Evolutionary conservation across 305 asterid genomes (phyloP).

Genomic region (Fraxinus nigra): DNA sequence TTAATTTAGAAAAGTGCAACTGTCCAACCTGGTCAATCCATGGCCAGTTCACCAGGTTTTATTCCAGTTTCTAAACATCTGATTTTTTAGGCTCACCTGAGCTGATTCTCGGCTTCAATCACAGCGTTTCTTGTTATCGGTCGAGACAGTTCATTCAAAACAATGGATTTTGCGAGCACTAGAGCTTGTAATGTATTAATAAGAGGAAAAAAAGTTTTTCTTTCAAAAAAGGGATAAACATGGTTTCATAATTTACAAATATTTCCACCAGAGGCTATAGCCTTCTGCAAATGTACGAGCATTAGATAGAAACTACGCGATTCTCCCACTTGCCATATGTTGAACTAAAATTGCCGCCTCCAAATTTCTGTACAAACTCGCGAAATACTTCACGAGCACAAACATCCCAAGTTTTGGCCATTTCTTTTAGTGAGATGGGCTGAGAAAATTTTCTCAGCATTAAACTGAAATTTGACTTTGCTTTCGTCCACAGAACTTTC

Average conservation of each 20-base stretch:
- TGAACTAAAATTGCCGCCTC: constrained; percentile 52
- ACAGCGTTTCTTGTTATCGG: neutral
- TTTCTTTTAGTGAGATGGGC: constrained; percentile 40
- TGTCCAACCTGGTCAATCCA: neutral
- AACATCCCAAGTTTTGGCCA: constrained; percentile 51
- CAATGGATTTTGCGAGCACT: neutral
- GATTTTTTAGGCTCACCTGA: neutral
- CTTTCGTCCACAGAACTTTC: constrained; percentile 41
- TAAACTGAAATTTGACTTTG: constrained; percentile 33
- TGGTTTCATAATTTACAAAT: neutral
- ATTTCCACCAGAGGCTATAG: neutral
- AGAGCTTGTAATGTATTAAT: neutral
- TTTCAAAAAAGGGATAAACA: neutral
- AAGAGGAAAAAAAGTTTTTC: neutral
- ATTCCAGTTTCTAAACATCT: neutral
- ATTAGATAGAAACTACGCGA: constrained; percentile 21
- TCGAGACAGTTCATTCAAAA: neutral
- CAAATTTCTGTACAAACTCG: constrained; percentile 39
- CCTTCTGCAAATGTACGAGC: neutral
- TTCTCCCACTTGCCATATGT: constrained; percentile 52
- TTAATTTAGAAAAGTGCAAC: neutral
- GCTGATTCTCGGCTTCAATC: neutral
- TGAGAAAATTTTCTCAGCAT: constrained; percentile 29
- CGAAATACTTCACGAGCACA: constrained; percentile 38
- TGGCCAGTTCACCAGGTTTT: neutral